Evolutionary conservation across 148 eudicot genomes (phyloP).

Genomic region (Chenopodium formosanum): DNA sequence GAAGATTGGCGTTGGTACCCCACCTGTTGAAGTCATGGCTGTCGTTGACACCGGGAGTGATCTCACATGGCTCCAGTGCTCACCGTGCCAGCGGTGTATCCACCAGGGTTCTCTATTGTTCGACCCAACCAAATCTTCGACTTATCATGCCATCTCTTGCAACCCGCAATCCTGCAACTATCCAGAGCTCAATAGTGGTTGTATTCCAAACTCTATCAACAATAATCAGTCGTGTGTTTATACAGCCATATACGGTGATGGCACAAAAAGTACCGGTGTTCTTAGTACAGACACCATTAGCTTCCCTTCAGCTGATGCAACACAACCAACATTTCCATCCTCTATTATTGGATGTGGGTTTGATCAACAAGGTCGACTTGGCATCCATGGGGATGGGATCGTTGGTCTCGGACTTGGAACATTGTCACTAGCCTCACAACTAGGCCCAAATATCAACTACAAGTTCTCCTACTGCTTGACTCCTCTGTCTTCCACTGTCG

Average conservation of each 20-base stretch:
- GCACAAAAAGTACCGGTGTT: constrained; percentile 11
- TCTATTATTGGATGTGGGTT: constrained; percentile 37
- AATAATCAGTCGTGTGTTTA: constrained; percentile 13
- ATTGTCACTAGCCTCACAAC: constrained; percentile 39
- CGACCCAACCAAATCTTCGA: constrained; percentile 33
- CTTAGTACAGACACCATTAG: constrained; percentile 24
- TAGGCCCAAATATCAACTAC: constrained; percentile 33
- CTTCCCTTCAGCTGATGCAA: constrained; percentile 9
- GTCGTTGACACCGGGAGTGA: constrained; percentile 39
- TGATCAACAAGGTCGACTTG: constrained; percentile 16
- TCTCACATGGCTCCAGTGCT: constrained; percentile 36
- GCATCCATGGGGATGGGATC: constrained; percentile 29
- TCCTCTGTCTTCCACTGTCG: constrained; percentile 10
- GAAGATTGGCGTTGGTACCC: constrained; percentile 30
- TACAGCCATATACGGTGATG: constrained; percentile 22
- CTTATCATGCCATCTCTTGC: constrained; percentile 29
- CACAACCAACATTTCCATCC: background rate
- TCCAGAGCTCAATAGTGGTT: constrained; percentile 12
- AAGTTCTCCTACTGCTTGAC: constrained; percentile 49
- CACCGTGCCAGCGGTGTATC: constrained; percentile 30
- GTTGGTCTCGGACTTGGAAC: constrained; percentile 44
- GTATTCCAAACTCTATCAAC: background rate
- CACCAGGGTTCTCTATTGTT: constrained; percentile 20
- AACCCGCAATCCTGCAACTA: constrained; percentile 20
- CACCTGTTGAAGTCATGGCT: constrained; percentile 27